These are phyloP conservation scores for Penicillium italicum DNA, from an alignment of 2,329 filamentous ascomycete species.

Conservation along the genomic window DNA sequence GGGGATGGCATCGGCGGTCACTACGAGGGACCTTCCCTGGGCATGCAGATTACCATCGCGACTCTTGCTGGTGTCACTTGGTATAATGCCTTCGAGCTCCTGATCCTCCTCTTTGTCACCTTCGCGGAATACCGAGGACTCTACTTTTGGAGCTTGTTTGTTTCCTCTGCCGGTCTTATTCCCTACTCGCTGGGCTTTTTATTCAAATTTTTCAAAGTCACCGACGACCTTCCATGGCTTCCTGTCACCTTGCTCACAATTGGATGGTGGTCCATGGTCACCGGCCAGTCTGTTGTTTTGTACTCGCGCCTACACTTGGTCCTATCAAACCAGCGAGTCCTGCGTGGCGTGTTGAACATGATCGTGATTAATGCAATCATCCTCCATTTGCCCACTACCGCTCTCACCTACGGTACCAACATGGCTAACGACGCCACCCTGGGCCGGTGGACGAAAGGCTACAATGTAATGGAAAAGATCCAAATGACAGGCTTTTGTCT, in stretches of 20 bases:
- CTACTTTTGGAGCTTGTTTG: constrained; percentile 51
- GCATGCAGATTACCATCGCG: constrained; percentile 43
- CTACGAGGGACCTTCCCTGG: constrained; percentile 34
- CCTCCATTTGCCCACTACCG: constrained; percentile 46
- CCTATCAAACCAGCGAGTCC: constrained; percentile 37
- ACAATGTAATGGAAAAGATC: constrained; percentile 52
- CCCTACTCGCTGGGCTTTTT: constrained; percentile 48
- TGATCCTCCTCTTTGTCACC: constrained; percentile 48
- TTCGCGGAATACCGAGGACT: constrained; percentile 47
- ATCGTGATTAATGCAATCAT: constrained; percentile 46
- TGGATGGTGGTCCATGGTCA: constrained; percentile 50
- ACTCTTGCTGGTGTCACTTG: constrained; percentile 48
- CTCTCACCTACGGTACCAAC: constrained; percentile 46
- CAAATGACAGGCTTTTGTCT: constrained; percentile 56
- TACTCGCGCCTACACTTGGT: constrained; percentile 51
- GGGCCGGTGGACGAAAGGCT: constrained; percentile 33
- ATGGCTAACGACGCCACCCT: constrained; percentile 17
- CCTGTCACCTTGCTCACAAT: constrained; percentile 44
- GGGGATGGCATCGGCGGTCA: constrained; percentile 40
- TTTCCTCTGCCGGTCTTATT: constrained; percentile 45
- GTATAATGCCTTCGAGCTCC: constrained; percentile 51
- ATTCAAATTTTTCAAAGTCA: constrained; percentile 46
- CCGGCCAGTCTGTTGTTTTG: constrained; percentile 48
- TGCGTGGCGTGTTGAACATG: constrained; percentile 45
- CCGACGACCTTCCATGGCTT: constrained; percentile 32